Evolutionary conservation across 2,329 filamentous ascomycete species (phyloP), one percentile per base, ranked within the genome.

Genomic region (Cladosporium sp.): DNA sequence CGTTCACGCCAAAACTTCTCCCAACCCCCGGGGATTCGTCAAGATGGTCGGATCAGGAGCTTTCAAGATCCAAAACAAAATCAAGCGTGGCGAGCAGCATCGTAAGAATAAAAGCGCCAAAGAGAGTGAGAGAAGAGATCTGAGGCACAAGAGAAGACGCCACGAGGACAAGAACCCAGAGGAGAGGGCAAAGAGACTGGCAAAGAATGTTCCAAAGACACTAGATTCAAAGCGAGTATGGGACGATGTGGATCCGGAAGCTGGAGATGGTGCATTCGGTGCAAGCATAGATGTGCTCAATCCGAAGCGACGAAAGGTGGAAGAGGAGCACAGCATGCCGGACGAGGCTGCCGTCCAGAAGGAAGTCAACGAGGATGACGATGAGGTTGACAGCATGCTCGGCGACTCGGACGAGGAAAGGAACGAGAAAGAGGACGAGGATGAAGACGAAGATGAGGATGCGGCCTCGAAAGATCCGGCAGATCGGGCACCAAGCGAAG

Each of bases 221-320:
- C 78, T 95, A 51, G 91, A 96, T 61, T 81, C 83, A 61, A 95
- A 95, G 75, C 82, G 93, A 66, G 83, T 88, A 27, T 97, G 89
- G 88, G 91, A 96, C 61, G 66, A 70, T 20, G 69, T 67, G 4
- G 70, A 67, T 36, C 70, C 72, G 52, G 69, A 67, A 33, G 71
- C 69, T 35, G 66, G 68, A 53, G 69, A 66, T 33, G 58, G 51
- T 19, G 56, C 49, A 18, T 60, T 75, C 35, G 71, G 72, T 8
- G 63, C 66, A 58, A 67, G 69, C 12, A 67, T 74, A 19, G 71
- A 76, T 56, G 64, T 75, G n/a, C 66, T 71, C 53, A 56, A 70
- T 27, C 63, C 72, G 38, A 75, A 75, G 63, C 67, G 70, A 53
- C 59, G 69, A 52, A 74, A 70, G 56, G 53, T 72, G 2, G 69